Percentiles rank a stretch among this genome's conserved stretches.
Evolutionary conservation across 78 protist genomes (phyloP).

Genomic region (Trichosphaerium sp.): DNA sequence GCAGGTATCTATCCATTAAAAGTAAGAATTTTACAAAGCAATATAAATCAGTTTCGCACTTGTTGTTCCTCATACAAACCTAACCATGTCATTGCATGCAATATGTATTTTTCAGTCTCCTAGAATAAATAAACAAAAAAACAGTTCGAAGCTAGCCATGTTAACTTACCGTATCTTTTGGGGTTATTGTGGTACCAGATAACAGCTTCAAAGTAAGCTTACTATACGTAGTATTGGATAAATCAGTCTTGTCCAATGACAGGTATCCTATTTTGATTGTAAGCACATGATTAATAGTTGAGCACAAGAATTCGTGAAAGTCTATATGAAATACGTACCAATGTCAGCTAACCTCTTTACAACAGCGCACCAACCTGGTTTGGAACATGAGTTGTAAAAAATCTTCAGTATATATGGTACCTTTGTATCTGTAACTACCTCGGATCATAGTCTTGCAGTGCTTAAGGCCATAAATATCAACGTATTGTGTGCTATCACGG

Average conservation of each 20-base stretch:
- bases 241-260: no score
- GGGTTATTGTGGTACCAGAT: neutral
- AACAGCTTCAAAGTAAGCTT: neutral
- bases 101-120: no score
- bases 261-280: neutral
- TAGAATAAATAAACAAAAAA: no score
- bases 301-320: neutral
- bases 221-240: neutral
- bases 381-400: neutral
- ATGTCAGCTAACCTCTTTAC: neutral
- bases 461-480: neutral
- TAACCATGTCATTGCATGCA: no score
- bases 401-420: neutral
- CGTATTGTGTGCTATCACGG: slow-evolving; percentile 6
- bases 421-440: neutral
- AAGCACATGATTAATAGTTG: neutral
- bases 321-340: neutral
- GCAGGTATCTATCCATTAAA: neutral
- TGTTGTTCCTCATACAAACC: no score
- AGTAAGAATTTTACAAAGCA: neutral
- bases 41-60: no score
- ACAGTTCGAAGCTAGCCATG: no score
- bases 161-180: neutral
- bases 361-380: neutral
- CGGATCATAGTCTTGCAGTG: slow-evolving; percentile 8